Percentiles rank a stretch among this genome's conserved stretches.
These are phyloP conservation scores for Ganoderma meredithae DNA, from an alignment of 1,284 basidiomycete species.

Conservation along the genomic window DNA sequence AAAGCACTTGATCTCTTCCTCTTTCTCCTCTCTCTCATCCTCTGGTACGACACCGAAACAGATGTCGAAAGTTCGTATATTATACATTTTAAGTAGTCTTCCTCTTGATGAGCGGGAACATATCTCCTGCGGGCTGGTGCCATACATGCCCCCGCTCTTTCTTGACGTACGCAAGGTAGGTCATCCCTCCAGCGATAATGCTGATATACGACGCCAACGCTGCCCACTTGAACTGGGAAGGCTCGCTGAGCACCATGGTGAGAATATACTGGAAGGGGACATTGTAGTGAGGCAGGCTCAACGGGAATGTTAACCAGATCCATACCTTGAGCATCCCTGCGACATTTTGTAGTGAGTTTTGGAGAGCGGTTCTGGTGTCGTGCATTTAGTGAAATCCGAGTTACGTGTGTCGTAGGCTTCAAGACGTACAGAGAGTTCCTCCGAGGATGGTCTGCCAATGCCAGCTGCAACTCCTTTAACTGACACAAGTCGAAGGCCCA, in stretches of 20 bases:
- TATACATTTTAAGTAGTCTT: conserved; percentile 9
- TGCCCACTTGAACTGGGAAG: conserved; percentile 42
- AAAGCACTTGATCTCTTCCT: no score
- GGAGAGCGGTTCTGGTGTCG: conserved; percentile 2
- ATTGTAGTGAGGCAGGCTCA: not conserved
- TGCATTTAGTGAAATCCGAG: not conserved
- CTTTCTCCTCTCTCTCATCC: no score
- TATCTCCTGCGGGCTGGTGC: conserved; percentile 32
- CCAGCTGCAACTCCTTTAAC: conserved; percentile 54
- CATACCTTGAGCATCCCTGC: conserved; percentile 38
- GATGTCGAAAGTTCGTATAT: not conserved
- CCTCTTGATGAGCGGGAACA: conserved; percentile 31
- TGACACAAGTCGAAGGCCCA: conserved; percentile 62
- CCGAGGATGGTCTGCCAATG: conserved; percentile 49
- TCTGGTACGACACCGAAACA: not conserved
- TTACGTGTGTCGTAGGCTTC: not conserved
- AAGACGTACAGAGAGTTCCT: conserved; percentile 45
- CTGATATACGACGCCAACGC: conserved; percentile 39
- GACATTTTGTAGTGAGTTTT: conserved; percentile 38
- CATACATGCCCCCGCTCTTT: conserved; percentile 40
- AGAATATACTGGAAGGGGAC: conserved; percentile 34
- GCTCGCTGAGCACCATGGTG: conserved; percentile 39
- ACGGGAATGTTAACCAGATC: not conserved
- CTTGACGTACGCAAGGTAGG: conserved; percentile 39
- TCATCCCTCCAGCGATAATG: conserved; percentile 36